Evolutionary conservation across 2,329 filamentous ascomycete genomes (phyloP).

Genomic region (Paracoccidioides brasiliensis): DNA sequence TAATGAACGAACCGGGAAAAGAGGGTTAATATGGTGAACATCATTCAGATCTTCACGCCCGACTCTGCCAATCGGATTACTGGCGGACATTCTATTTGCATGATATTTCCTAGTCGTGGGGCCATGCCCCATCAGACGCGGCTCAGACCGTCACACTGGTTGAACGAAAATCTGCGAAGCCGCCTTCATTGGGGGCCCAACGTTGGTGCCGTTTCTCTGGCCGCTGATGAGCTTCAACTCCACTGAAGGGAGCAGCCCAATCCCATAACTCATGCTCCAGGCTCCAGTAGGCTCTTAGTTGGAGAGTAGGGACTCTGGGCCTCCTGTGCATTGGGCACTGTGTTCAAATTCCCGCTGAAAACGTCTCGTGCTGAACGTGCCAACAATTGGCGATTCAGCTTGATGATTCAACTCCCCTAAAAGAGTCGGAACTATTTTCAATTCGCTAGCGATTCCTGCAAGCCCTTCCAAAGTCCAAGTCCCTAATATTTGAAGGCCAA

Average conservation of each 20-base stretch:
- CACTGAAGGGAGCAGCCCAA: no score
- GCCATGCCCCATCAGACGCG: neutral
- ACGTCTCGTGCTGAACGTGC: neutral
- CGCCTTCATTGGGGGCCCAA: no score
- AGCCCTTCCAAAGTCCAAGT: no score
- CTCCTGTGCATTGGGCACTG: neutral
- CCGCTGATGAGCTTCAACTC: neutral
- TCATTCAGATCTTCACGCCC: neutral
- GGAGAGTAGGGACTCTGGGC: neutral
- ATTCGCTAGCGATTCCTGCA: neutral
- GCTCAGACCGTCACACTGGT: neutral
- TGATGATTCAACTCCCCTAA: neutral
- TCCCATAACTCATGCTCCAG: no score
- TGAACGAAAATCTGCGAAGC: no score
- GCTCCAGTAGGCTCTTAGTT: neutral
- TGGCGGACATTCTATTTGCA: neutral
- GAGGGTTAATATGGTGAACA: neutral
- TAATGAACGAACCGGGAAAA: no score
- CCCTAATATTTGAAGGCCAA: neutral
- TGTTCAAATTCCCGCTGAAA: neutral
- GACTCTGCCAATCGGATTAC: neutral
- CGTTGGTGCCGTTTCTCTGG: slow-evolving; percentile 1
- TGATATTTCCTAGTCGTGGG: neutral
- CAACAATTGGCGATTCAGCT: neutral
- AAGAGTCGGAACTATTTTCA: neutral